These are phyloP conservation scores for Phaeosphaeria sp. DNA, from an alignment of 2,329 filamentous ascomycete species.

Conservation along the genomic window DNA sequence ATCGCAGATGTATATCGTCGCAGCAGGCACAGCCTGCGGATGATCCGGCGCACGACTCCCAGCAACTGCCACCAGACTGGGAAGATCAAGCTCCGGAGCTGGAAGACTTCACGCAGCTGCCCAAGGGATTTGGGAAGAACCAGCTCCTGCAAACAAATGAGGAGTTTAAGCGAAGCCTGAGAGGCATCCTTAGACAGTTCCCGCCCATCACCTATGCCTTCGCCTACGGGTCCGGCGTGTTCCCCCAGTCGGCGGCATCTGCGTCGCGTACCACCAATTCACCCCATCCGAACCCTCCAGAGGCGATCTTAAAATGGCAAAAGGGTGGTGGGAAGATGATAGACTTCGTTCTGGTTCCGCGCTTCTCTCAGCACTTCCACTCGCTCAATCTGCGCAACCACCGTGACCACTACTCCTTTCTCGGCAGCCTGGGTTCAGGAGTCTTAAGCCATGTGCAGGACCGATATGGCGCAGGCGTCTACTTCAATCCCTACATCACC, in stretches of 20 bases:
- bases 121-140: conserved; percentile 86
- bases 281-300: conserved; percentile 81
- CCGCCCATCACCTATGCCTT: conserved; percentile 96
- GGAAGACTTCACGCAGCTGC: conserved; percentile 76
- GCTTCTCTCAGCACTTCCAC: conserved; percentile 96
- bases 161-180: conserved; percentile 90
- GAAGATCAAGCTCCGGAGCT: conserved; percentile 76
- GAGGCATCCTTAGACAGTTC: conserved; percentile 89
- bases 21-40: conserved; percentile 28
- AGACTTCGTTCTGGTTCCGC: conserved; percentile 96
- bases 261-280: conserved; percentile 61
- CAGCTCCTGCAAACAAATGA: conserved; percentile 93
- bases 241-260: conserved; percentile 71
- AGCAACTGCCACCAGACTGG: conserved; percentile 65
- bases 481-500: conserved; percentile 95
- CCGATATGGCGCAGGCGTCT: conserved; percentile 87
- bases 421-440: conserved; percentile 83
- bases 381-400: conserved; percentile 89
- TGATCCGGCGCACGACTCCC: conserved; percentile 20
- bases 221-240: conserved; percentile 96
- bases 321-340: conserved; percentile 93
- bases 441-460: conserved; percentile 87
- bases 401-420: conserved; percentile 86
- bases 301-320: conserved; percentile 83
- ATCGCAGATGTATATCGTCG: conserved; percentile 35